phyloP scores from a whole-genome alignment of 495 filamentous ascomycete species.

The Jackrogersella multiformis region DNA sequence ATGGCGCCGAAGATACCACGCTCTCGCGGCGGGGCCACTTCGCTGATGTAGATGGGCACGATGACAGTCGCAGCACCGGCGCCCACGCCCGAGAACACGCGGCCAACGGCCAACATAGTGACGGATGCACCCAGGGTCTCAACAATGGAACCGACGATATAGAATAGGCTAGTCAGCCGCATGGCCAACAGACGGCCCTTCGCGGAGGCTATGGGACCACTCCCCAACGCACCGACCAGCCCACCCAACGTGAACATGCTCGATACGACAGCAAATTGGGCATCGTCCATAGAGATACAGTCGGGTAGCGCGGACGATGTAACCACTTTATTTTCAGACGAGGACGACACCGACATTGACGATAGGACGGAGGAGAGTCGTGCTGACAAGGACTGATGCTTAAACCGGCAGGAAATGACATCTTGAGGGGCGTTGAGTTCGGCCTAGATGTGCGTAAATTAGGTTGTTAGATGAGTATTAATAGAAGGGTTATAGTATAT shows the following conservation, averaged over 20 bases:
- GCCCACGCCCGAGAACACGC: constrained; percentile 82
- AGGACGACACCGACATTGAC: constrained; percentile 39
- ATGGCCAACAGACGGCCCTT: constrained; percentile 79
- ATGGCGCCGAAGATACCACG: constrained; percentile 89
- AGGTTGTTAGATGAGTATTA: constrained; percentile 1
- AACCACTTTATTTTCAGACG: constrained; percentile 26
- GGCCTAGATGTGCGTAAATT: constrained; percentile 62
- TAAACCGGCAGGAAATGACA: constrained; percentile 81
- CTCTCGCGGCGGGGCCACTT: constrained; percentile 80
- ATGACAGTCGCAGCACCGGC: constrained; percentile 89
- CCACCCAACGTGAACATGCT: constrained; percentile 94
- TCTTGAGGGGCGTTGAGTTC: constrained; percentile 95
- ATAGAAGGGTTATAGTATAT: too few species aligned
- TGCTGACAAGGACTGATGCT: constrained; percentile 60
- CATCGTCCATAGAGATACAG: constrained; percentile 83
- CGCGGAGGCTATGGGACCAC: constrained; percentile 75
- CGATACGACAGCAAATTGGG: constrained; percentile 80
- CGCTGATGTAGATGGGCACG: constrained; percentile 95
- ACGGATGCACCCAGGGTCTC: constrained; percentile 78
- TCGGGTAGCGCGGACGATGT: constrained; percentile 62
- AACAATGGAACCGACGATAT: constrained; percentile 75
- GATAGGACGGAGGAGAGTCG: constrained; percentile 42
- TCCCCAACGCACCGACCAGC: constrained; percentile 79
- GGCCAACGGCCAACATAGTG: constrained; percentile 70
- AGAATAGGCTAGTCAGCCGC: constrained; percentile 76